phyloP scores from a whole-genome alignment of 139 green algal species.

The Coccomyxa sp. region DNA sequence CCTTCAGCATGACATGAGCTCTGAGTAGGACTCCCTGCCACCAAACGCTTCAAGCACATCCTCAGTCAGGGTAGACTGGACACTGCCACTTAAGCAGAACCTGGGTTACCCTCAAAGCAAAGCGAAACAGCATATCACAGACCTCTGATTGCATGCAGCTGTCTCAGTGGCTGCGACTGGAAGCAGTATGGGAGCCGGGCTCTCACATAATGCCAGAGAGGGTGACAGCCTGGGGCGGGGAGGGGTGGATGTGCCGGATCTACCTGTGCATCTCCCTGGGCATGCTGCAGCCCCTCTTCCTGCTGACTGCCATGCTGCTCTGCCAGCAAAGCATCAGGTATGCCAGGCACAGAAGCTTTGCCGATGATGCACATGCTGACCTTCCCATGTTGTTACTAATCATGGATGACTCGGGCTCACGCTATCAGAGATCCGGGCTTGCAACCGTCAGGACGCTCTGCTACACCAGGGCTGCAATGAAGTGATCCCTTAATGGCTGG shows the following conservation, averaged over 20 bases:
- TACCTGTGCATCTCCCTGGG: slow-evolving; percentile 21
- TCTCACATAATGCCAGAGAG: background rate
- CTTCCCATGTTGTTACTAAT: too few species aligned
- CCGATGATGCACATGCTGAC: too few species aligned
- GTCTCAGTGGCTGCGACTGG: slow-evolving; percentile 13
- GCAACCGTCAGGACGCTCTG: too few species aligned
- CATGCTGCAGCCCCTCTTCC: slow-evolving; percentile 21
- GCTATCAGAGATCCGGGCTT: too few species aligned
- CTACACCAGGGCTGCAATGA: too few species aligned
- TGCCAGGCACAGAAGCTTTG: too few species aligned
- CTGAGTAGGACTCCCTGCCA: background rate
- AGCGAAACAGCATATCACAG: background rate
- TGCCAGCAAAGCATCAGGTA: slow-evolving; percentile 18
- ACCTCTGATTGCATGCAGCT: slow-evolving; percentile 8
- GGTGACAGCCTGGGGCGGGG: slow-evolving; percentile 13
- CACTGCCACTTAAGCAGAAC: background rate
- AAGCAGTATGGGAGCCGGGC: slow-evolving; percentile 11
- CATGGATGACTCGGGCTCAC: too few species aligned
- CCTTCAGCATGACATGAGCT: background rate
- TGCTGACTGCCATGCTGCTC: slow-evolving; percentile 16
- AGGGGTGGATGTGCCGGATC: slow-evolving; percentile 19
- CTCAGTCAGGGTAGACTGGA: background rate
- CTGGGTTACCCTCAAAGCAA: background rate
- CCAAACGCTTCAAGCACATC: background rate
- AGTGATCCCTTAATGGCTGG: too few species aligned